Percentiles rank a stretch among this genome's conserved stretches.
Evolutionary conservation across 768 basidiomycete genomes (phyloP).

Genomic region (Calocera viscosa): DNA sequence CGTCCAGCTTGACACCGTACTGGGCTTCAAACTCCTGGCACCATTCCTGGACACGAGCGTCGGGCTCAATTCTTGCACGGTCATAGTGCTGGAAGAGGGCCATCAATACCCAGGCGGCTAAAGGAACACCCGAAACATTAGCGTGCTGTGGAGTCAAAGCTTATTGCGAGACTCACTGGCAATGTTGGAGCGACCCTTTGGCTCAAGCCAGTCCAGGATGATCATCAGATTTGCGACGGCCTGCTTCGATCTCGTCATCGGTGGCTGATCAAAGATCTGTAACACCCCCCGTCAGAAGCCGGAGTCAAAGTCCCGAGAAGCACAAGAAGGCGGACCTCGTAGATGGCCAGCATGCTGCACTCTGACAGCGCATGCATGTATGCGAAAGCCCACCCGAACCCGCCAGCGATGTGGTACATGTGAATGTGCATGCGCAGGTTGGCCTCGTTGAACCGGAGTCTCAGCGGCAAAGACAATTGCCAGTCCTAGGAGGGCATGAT

Average conservation of each 20-base stretch:
- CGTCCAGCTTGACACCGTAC: conserved; percentile 1
- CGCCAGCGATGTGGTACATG: conserved; percentile 64
- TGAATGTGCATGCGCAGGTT: conserved; percentile 46
- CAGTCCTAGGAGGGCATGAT: conserved; percentile 38
- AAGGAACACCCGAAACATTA: not conserved
- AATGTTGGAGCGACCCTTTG: conserved; percentile 34
- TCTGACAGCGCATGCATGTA: conserved; percentile 63
- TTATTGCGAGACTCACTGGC: conserved; percentile 30
- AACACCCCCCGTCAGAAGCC: not conserved
- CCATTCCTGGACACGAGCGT: not conserved
- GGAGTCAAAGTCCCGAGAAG: not conserved
- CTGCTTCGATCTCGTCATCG: conserved; percentile 25
- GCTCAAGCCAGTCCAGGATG: conserved; percentile 32
- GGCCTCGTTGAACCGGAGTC: conserved; percentile 58
- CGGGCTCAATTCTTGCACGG: not conserved
- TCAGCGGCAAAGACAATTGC: conserved; percentile 53
- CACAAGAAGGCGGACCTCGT: conserved; percentile 38
- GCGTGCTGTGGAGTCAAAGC: not conserved
- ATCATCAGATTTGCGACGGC: conserved; percentile 32
- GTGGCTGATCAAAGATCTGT: not conserved
- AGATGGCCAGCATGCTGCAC: conserved; percentile 50
- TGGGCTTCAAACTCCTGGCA: not conserved
- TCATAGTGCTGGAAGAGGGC: conserved; percentile 6
- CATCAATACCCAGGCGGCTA: not conserved
- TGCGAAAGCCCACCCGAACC: conserved; percentile 63